phyloP scores from a whole-genome alignment of 148 eudicot species.

The Dianthus caryophyllus region DNA sequence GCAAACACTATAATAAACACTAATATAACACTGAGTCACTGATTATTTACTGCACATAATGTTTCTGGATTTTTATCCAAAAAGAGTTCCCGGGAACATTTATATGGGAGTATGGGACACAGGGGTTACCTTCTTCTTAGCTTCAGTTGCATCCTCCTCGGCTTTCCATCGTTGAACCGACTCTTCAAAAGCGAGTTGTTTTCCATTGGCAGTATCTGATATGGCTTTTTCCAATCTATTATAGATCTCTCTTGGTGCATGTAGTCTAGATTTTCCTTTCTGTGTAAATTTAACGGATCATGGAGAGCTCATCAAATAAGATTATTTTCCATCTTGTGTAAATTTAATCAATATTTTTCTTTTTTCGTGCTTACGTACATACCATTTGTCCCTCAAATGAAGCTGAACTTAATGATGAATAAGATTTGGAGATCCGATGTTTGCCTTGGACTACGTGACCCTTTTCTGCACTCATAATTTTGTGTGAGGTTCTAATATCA shows the following conservation, averaged over 20 bases:
- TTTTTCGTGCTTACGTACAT: constrained; percentile 21
- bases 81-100: background rate
- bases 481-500: constrained; percentile 18
- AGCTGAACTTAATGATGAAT: constrained; percentile 35
- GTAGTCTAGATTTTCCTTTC: constrained; percentile 38
- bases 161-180: constrained; percentile 47
- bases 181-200: constrained; percentile 47
- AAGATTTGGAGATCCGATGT: constrained; percentile 19
- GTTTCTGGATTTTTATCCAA: background rate
- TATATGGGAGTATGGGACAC: background rate
- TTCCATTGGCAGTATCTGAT: constrained; percentile 42
- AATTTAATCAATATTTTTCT: background rate
- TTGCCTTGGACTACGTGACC: constrained; percentile 20
- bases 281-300: constrained; percentile 24
- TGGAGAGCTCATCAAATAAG: constrained; percentile 4
- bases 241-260: constrained; percentile 26
- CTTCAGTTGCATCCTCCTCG: constrained; percentile 62
- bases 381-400: constrained; percentile 29
- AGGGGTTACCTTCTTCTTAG: constrained; percentile 38
- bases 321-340: too few species aligned
- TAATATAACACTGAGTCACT: too few species aligned
- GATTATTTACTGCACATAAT: background rate
- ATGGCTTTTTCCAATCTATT: constrained; percentile 39
- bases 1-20: too few species aligned
- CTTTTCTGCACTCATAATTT: constrained; percentile 23